Percentiles rank a stretch among this genome's conserved stretches.
phyloP scores from a whole-genome alignment of 441 rosid genomes.

The Erodium texanum region DNA sequence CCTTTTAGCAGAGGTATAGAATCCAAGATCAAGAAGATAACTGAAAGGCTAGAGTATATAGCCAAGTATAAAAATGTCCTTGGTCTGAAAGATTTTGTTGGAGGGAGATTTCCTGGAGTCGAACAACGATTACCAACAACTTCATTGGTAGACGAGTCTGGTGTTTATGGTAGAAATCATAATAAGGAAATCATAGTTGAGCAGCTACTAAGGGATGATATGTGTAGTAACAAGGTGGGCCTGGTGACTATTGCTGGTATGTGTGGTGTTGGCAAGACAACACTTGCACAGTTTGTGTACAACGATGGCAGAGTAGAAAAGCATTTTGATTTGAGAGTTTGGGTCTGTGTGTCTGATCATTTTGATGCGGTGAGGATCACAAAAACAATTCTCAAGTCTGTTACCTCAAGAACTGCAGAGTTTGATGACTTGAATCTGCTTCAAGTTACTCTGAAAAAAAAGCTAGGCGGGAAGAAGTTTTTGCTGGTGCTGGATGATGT shows the following conservation, averaged over 20 bases:
- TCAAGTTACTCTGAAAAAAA: conserved; percentile 12
- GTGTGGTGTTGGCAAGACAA: conserved; percentile 29
- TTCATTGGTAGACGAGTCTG: conserved; percentile 11
- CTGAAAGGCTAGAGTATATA: conserved; percentile 14
- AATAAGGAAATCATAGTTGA: conserved; percentile 11
- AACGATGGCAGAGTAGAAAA: conserved; percentile 10
- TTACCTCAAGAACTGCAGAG: conserved; percentile 10
- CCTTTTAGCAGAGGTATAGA: conserved; percentile 11
- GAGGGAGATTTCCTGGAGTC: conserved; percentile 7
- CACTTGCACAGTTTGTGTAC: conserved; percentile 21
- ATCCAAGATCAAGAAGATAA: conserved; percentile 13
- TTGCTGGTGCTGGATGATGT: conserved; percentile 36
- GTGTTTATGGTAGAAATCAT: conserved; percentile 12
- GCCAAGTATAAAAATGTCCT: conserved; percentile 13
- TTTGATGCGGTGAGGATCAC: conserved; percentile 14
- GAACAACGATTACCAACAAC: conserved; percentile 14
- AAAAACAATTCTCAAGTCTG: conserved; percentile 13
- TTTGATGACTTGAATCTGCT: conserved; percentile 15
- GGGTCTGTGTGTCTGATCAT: conserved; percentile 23
- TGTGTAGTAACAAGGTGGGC: neutral
- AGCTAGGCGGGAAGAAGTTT: conserved; percentile 15
- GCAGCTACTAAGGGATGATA: neutral
- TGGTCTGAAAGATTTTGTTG: conserved; percentile 12
- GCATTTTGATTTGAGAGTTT: conserved; percentile 17
- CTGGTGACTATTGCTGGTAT: conserved; percentile 27